Evolutionary conservation across 2,329 filamentous ascomycete species (phyloP).

Genomic region (Beauveria pseudobassiana): DNA sequence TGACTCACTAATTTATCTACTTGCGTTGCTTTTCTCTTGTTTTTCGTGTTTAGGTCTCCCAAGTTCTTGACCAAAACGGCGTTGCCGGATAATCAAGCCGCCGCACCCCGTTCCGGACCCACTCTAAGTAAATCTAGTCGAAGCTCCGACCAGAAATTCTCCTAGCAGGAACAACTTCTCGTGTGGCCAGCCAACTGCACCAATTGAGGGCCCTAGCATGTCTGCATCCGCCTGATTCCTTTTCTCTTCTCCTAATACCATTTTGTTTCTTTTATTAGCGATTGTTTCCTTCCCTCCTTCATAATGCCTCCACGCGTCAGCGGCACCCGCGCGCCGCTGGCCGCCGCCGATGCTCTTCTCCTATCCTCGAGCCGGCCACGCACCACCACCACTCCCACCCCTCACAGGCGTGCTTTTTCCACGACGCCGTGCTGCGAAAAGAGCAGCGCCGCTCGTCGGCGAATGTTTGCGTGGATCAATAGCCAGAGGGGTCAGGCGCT

Average conservation of each 20-base stretch:
- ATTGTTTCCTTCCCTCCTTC: background rate
- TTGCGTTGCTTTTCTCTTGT: background rate
- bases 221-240: background rate
- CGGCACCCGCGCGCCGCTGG: slow-evolving; percentile 21
- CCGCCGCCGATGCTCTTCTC: slow-evolving; percentile 24
- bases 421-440: slow-evolving; percentile 32
- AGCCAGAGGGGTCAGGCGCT: slow-evolving; percentile 19
- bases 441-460: slow-evolving; percentile 28
- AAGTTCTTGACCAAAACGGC: too few species aligned
- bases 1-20: too few species aligned
- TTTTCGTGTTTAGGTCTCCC: background rate
- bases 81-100: slow-evolving; percentile 7
- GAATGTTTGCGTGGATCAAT: slow-evolving; percentile 33
- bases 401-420: slow-evolving; percentile 28
- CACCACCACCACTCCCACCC: slow-evolving; percentile 9
- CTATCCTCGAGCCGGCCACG: slow-evolving; percentile 15
- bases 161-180: slow-evolving; percentile 12
- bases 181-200: background rate
- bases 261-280: background rate
- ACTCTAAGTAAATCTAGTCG: slow-evolving; percentile 6
- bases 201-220: slow-evolving; percentile 20
- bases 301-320: slow-evolving; percentile 20
- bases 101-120: background rate
- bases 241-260: slow-evolving; percentile 2
- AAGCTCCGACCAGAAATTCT: slow-evolving; percentile 1